A percentile compares a stretch with the other conserved stretches of the same genome.
Evolutionary conservation across 2,329 filamentous ascomycete species (phyloP).

Genomic region (Fonsecaea multimorphosa): DNA sequence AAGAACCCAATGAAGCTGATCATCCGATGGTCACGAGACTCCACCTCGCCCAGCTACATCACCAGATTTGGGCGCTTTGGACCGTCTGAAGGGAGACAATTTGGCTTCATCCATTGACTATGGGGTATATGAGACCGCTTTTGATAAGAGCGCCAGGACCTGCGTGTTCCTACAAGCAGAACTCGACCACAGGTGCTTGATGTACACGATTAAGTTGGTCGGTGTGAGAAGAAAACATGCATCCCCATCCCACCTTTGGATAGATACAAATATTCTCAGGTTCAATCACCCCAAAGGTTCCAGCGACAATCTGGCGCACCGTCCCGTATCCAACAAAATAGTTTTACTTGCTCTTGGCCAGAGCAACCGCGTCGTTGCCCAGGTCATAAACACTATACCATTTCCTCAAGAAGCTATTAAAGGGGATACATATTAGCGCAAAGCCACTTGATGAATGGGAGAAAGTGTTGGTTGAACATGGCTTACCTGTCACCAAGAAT

Average conservation of each 20-base stretch:
- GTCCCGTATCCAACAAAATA: background rate
- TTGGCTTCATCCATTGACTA: conserved; percentile 7
- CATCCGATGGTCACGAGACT: conserved; percentile 19
- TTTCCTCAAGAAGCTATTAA: conserved; percentile 59
- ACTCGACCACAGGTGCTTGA: conserved; percentile 8
- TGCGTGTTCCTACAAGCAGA: background rate
- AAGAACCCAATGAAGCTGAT: background rate
- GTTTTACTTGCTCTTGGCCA: conserved; percentile 78
- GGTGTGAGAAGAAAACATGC: conserved; percentile 5
- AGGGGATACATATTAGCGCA: conserved; percentile 38
- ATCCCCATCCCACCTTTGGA: background rate
- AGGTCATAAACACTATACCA: conserved; percentile 76
- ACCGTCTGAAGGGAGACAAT: background rate
- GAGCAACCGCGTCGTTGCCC: conserved; percentile 83
- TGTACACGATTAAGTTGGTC: conserved; percentile 19
- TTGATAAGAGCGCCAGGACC: background rate
- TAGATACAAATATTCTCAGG: background rate
- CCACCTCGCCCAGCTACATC: background rate
- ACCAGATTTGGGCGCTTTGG: conserved; percentile 16
- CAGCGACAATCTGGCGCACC: conserved; percentile 2
- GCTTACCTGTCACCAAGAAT: conserved; percentile 81
- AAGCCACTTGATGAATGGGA: background rate
- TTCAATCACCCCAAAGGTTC: background rate
- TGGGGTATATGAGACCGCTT: conserved; percentile 3
- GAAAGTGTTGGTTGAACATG: conserved; percentile 57